Evolutionary conservation across 164 flowering plant genomes (phyloP), one percentile per base, ranked within the genome.

Genomic region (Platanus orientalis): DNA sequence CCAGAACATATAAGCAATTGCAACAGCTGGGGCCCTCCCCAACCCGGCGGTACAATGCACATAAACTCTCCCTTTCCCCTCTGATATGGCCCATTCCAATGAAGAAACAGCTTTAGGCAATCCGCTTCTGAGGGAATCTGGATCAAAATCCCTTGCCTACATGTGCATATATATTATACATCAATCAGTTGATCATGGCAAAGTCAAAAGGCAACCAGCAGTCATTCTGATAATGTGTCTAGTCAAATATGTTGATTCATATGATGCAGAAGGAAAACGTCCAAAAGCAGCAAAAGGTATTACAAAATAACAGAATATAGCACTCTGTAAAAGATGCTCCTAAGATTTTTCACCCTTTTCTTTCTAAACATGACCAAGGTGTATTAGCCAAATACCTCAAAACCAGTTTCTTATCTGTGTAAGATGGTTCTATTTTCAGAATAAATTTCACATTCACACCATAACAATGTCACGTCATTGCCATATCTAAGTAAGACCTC

Each of bases 11-110:
- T 93, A 90, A 55, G 97, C 88, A 60, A 93, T 88, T 29, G 89
- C 89, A 75, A 88, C 89, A 23, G 97, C 98, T 2, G 97, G 97
- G 25, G 98, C 97, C 73, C 98, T 83, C 42, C 97, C 97, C 52
- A 93, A 66, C 64, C 98, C 98, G 64, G 97, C 98, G 6, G 97
- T 84, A 71, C 98, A 90, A 70, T 90, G 97, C 55, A 93, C 88
- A 63, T 88, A 93, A 0, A 81, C 86, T 68, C 70, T 81, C 56
- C 96, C 98, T 64, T 85, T 85, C 2, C 97, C 90, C 58, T 93
- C 87, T n/a, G 87, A 81, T 36, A 88, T 76, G 23, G 94, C 92
- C 94, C 94, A 84, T 73, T 94, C 96, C 70, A 94, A 55, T 29
- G 84, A 85, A 4, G 97, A 87, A 65, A 94, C 95, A 29, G 97